These are phyloP conservation scores for Aaosphaeria arxii DNA, from an alignment of 2,329 filamentous ascomycete genomes.

Conservation along the genomic window DNA sequence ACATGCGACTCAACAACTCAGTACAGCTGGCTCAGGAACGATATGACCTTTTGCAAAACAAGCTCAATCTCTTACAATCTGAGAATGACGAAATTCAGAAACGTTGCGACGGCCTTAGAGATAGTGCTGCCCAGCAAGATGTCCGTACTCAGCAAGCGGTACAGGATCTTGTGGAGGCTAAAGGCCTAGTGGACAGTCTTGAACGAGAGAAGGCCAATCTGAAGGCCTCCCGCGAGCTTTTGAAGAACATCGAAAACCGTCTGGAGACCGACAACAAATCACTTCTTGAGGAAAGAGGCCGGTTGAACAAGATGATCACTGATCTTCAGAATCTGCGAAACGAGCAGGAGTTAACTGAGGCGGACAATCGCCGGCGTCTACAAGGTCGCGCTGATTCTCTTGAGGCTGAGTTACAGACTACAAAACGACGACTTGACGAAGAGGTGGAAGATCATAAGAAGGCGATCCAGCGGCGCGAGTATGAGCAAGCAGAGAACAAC, in stretches of 20 bases:
- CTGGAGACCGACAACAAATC: conserved; percentile 84
- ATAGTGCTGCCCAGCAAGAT: conserved; percentile 86
- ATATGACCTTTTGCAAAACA: conserved; percentile 84
- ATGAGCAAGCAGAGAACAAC: conserved; percentile 81
- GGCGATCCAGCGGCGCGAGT: conserved; percentile 78
- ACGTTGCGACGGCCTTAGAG: conserved; percentile 71
- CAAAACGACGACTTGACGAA: conserved; percentile 78
- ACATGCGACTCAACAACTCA: conserved; percentile 76
- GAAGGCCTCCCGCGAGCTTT: conserved; percentile 91
- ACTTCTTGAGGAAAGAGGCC: conserved; percentile 77
- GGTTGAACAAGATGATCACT: conserved; percentile 77
- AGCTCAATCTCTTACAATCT: conserved; percentile 76
- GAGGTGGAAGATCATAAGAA: conserved; percentile 86
- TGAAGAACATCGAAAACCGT: conserved; percentile 89
- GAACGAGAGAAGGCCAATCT: conserved; percentile 89
- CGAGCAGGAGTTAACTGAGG: conserved; percentile 81
- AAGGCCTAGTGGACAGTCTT: conserved; percentile 77
- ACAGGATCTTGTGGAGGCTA: conserved; percentile 86
- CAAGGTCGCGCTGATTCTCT: conserved; percentile 75
- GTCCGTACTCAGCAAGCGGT: conserved; percentile 86
- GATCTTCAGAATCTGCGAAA: conserved; percentile 88
- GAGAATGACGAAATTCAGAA: conserved; percentile 88
- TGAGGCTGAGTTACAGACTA: conserved; percentile 72
- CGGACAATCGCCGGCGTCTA: conserved; percentile 75
- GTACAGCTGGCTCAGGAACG: conserved; percentile 78